A percentile compares a stretch with the other conserved stretches of the same genome.
Evolutionary conservation across 306 rosid genomes (phyloP).

Genomic region (Fagus sylvatica): DNA sequence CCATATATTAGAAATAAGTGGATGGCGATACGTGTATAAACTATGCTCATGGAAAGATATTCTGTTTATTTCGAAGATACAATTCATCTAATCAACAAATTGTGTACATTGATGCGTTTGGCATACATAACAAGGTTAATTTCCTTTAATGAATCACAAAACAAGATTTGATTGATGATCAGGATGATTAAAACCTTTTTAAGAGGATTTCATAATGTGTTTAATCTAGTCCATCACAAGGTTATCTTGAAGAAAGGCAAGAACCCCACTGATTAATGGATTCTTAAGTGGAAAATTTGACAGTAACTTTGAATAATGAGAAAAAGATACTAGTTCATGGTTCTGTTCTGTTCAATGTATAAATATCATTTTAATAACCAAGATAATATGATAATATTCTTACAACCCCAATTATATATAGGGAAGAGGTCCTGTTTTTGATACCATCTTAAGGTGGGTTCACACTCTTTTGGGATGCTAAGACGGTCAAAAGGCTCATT

Average conservation of each 20-base stretch:
- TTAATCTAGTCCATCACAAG: not conserved
- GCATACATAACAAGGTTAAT: not conserved
- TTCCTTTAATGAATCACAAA: not conserved
- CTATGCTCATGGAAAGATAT: not conserved
- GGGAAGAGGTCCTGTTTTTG: not conserved
- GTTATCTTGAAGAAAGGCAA: conserved; percentile 18
- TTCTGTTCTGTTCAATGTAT: not conserved
- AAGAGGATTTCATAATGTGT: conserved; percentile 7
- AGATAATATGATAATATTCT: not conserved
- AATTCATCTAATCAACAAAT: not conserved
- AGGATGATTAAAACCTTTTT: not conserved
- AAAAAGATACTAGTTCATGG: not conserved
- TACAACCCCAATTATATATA: not conserved
- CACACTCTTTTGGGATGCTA: not conserved
- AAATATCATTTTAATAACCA: not conserved
- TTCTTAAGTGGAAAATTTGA: conserved; percentile 15
- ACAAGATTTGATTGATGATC: not conserved
- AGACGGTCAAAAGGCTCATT: not conserved
- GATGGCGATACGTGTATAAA: not conserved
- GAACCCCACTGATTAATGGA: conserved; percentile 25
- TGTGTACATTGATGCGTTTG: not conserved
- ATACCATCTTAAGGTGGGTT: not conserved
- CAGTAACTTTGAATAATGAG: not conserved
- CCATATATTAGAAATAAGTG: not conserved
- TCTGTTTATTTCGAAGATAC: not conserved